A percentile compares a stretch with the other conserved stretches of the same genome.
Evolutionary conservation across 495 filamentous ascomycete genomes (phyloP).

Genomic region (Polyplosphaeria fusca): DNA sequence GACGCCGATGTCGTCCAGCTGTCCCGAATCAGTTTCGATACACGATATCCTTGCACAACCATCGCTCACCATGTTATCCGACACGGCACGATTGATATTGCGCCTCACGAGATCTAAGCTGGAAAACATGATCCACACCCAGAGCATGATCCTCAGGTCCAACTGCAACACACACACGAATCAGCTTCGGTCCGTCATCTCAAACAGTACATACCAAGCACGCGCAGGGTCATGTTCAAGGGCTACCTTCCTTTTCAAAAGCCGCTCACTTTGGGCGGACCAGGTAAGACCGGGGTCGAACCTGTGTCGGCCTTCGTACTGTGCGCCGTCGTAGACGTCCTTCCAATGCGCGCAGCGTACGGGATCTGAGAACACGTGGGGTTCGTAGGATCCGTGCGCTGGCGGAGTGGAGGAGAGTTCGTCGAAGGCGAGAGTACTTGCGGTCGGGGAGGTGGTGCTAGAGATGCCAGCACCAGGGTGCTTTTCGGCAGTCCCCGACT

Average conservation of each 20-base stretch:
- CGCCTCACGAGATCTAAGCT: slow-evolving; percentile 25
- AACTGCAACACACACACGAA: slow-evolving; percentile 1
- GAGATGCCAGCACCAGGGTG: background rate
- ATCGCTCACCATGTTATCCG: slow-evolving; percentile 31
- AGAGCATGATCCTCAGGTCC: slow-evolving; percentile 9
- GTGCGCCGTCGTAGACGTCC: slow-evolving; percentile 38
- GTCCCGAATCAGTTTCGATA: too few relatives aligned
- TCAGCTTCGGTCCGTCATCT: slow-evolving; percentile 2
- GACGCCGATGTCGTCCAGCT: background rate
- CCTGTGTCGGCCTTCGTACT: slow-evolving; percentile 56
- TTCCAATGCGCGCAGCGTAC: slow-evolving; percentile 24
- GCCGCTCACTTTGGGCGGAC: slow-evolving; percentile 49
- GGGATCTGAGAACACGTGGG: slow-evolving; percentile 9
- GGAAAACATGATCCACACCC: slow-evolving; percentile 20
- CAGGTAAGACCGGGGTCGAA: slow-evolving; percentile 52
- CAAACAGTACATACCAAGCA: slow-evolving; percentile 43
- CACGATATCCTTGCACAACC: slow-evolving; percentile 37
- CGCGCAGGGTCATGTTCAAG: slow-evolving; percentile 33
- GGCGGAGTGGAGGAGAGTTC: background rate
- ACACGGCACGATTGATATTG: slow-evolving; percentile 48
- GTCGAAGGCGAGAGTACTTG: background rate
- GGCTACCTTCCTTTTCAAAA: slow-evolving; percentile 44
- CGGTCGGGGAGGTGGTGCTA: background rate
- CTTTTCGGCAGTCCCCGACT: background rate
- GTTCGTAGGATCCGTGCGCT: slow-evolving; percentile 5